Base-by-base conservation (phyloP, 441 rosid genomes). In the Manihot esculenta region DNA sequence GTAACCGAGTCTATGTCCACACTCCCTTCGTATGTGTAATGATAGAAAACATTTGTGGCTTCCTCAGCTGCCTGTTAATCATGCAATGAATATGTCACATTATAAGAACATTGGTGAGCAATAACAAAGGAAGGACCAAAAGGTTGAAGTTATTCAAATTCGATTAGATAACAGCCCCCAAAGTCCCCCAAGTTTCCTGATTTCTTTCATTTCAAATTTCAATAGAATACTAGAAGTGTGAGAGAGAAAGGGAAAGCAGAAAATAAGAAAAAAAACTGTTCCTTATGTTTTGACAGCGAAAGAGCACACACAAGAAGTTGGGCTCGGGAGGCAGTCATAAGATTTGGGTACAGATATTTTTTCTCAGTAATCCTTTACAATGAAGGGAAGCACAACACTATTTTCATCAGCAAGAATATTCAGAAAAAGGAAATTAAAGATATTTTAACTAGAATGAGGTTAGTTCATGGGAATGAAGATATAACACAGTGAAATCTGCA, bases 21-120 rank as follows among this genome's bases (percentile, higher is more conserved):
- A 72, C 88, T 94, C 49, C 99, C 97, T 79, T 94, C 99, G 21
- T 94, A 94, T 15, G 97, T 96, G 88, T 96, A 96, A 77, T 96
- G 99, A 77, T 94, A 94, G 88, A 92, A 94, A 64, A 94, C 97
- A 82, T 94, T 94, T 33, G 90, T 90, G 61, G 97, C 92, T 67
- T 94, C 97, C 85, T 94, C 99, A 69, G 99, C 98, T 3, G 92
- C 98, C 99, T 96, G 90, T 68, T 73, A 80, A 72, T 62, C 62
- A 72, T 49, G 72, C 53, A 64, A 74, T 49, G 53, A 72, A 78
- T 30, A 61, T 14, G 65, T 64, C 55, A 59, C 56, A 53, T 54
- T 38, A 71, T 14, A 59, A 30, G 49, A 50, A 11, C 0, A 60
- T 66, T 13, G 35, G 44, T 63, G 17, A 12, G 7, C n/a, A 49